Conservation (phyloP, 306 rosid species). For the Pueraria montana region DNA sequence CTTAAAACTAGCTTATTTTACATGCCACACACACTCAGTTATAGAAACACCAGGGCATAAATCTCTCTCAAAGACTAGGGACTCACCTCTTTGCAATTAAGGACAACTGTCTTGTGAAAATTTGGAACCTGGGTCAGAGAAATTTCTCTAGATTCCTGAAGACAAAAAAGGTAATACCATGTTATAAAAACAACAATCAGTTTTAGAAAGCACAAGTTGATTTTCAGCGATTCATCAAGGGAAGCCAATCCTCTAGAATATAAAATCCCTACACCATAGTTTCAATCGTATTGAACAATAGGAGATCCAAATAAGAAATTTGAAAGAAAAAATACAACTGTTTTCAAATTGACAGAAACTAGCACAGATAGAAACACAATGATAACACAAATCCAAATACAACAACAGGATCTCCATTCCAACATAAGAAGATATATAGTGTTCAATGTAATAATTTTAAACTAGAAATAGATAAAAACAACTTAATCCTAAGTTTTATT, state of each 20-base stretch:
- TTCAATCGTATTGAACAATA: slow-evolving; percentile 32
- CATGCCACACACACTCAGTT: neutral
- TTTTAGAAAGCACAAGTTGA: slow-evolving; percentile 36
- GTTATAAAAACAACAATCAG: slow-evolving; percentile 37
- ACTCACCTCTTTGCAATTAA: slow-evolving; percentile 90
- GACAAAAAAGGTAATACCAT: slow-evolving; percentile 49
- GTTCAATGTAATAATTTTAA: neutral
- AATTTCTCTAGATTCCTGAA: slow-evolving; percentile 86
- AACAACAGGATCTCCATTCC: neutral
- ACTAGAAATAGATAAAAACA: neutral
- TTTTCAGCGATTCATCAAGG: slow-evolving; percentile 32
- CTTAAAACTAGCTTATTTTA: slow-evolving; percentile 1
- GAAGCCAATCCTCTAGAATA: slow-evolving; percentile 38
- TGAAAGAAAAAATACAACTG: slow-evolving; percentile 1
- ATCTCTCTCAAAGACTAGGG: slow-evolving; percentile 30
- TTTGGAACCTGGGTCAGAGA: slow-evolving; percentile 65
- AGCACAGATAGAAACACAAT: neutral
- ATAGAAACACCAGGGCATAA: slow-evolving; percentile 31
- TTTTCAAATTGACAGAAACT: neutral
- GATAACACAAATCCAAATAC: neutral
- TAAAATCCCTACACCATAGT: slow-evolving; percentile 9
- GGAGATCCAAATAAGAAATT: neutral
- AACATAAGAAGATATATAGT: neutral
- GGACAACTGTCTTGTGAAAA: slow-evolving; percentile 68
- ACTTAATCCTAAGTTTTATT: neutral